Percentiles rank a stretch among this genome's conserved stretches.
Evolutionary conservation across 305 asterid species (phyloP).

Genomic region (Rubia occidens): DNA sequence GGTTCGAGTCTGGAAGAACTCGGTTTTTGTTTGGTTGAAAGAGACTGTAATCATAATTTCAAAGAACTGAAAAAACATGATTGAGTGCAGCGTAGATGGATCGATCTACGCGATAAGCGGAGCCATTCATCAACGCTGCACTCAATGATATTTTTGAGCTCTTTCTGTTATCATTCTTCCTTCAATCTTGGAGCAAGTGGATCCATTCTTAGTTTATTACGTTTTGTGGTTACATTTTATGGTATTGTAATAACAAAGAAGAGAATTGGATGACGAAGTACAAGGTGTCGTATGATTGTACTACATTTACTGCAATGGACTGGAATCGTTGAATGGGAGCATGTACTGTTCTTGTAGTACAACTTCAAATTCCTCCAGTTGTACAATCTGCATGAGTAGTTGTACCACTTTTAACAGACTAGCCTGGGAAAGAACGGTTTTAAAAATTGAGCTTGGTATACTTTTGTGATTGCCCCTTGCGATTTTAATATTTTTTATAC

Average conservation of each 20-base stretch:
- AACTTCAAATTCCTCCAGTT: not conserved
- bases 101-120: slow-evolving; percentile 3
- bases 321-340: not conserved
- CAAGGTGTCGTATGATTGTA: slow-evolving; percentile 9
- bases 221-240: no score
- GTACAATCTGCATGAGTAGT: slow-evolving; percentile 4
- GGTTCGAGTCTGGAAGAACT: not conserved
- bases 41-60: not conserved
- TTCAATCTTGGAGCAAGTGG: not conserved
- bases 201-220: not conserved
- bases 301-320: slow-evolving; percentile 3
- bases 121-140: slow-evolving; percentile 47
- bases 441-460: not conserved
- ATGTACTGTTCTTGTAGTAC: slow-evolving; percentile 3
- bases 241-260: not conserved
- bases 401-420: not conserved
- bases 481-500: no score
- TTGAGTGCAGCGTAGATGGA: slow-evolving; percentile 44
- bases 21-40: no score
- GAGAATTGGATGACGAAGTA: slow-evolving; percentile 7
- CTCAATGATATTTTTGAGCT: slow-evolving; percentile 50
- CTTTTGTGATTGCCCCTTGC: not conserved
- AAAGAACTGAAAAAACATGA: slow-evolving; percentile 39
- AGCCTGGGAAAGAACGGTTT: not conserved
- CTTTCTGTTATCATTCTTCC: slow-evolving; percentile 11